Conservation (phyloP, 2,329 filamentous ascomycete species). For the Fusarium sp. region DNA sequence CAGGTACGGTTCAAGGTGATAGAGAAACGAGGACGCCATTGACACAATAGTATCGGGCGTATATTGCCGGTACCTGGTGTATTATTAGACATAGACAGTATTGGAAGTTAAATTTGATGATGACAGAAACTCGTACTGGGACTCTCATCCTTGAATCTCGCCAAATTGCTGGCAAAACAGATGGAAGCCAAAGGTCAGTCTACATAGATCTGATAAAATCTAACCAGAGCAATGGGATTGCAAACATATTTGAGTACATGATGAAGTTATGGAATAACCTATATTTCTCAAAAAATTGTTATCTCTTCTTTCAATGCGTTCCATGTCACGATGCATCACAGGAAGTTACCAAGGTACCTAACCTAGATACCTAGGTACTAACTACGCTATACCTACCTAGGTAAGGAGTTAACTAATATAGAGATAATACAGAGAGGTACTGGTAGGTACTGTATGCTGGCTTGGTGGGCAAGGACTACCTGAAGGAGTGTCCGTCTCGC, state of each 20-base stretch:
- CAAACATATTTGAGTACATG: not conserved
- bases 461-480: slow-evolving; percentile 14
- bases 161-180: not conserved
- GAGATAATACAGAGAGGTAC: too few species aligned
- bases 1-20: slow-evolving; percentile 1
- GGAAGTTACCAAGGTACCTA: not conserved
- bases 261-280: not conserved
- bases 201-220: not conserved
- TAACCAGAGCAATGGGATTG: not conserved
- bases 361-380: too few species aligned
- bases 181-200: not conserved
- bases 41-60: not conserved
- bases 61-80: not conserved
- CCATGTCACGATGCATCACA: slow-evolving; percentile 24
- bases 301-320: not conserved
- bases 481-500: slow-evolving; percentile 24
- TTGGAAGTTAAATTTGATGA: slow-evolving; percentile 4
- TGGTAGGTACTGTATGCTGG: not conserved
- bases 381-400: too few species aligned
- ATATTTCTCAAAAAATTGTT: not conserved
- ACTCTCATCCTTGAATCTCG: slow-evolving; percentile 6
- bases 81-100: not conserved
- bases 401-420: too few species aligned
- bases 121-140: not conserved
- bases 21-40: slow-evolving; percentile 5